Evolutionary conservation across 495 filamentous ascomycete genomes (phyloP), one percentile per base, ranked within the genome.

Genomic region (Neurospora sp.): DNA sequence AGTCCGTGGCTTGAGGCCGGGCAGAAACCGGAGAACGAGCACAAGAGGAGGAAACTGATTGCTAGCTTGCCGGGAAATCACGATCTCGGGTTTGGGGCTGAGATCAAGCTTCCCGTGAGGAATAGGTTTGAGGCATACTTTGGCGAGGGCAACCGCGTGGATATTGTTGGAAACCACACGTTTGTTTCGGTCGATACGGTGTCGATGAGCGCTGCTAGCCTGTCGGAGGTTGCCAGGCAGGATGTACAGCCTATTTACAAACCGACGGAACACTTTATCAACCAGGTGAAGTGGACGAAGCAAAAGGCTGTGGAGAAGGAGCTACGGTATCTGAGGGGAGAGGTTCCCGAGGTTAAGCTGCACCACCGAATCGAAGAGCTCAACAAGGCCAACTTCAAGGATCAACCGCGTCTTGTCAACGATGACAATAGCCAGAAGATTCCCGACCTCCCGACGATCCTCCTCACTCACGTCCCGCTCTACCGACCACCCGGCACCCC

Each of bases 111-210:
- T 35, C 83, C 91, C 0, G 92, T 97, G 14, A 87, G 94, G 70
- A 87, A 92, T 77, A 85, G 96, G 62, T 98, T 97, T 79, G 89
- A 92, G 75, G 87, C 91, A 1, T 97, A 92, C 80, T 98, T 99
- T 82, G 96, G 96, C 14, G 88, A 93, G 69, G 91, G 91, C 12
- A 98, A 97, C 76, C 86, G 92, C 18, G 88, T 98, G 18, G 93
- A 97, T 78, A 86, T 97, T 11, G 87, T 97, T 73, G 96, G 94
- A 4, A 99, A 99, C 76, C 96, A 99, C 80, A 96, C 93, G 0
- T 95, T 98, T 79, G 91, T 99, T 8, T 94, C 93, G 1, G 84
- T 99, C 4, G 96, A 99, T 76, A 89, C 90, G 0, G 90, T 96
- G 6, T 97, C 93, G 12, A 81, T 98, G 75, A 96, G 92, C 78